Conservation (phyloP, 768 basidiomycete genomes). For the Lyophyllum semitale region DNA sequence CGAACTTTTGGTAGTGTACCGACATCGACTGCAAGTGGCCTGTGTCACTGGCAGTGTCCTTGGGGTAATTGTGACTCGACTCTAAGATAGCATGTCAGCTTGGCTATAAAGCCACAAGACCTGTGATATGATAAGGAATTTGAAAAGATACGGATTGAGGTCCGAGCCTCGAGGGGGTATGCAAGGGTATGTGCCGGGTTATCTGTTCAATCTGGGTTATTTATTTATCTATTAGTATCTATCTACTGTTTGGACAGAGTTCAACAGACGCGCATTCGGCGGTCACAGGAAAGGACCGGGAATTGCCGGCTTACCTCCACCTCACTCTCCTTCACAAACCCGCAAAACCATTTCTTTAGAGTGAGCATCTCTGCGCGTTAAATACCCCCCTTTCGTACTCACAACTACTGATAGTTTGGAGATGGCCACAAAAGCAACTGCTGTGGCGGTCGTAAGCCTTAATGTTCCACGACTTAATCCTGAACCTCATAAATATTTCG, state of each 20-base stretch:
- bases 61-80: background rate
- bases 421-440: constrained; percentile 75
- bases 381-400: constrained; percentile 8
- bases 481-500: constrained; percentile 8
- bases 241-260: too few relatives aligned
- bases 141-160: too few relatives aligned
- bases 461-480: background rate
- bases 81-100: background rate
- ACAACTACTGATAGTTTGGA: constrained; percentile 21
- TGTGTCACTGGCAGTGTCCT: background rate
- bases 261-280: constrained; percentile 31
- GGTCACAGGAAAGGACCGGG: constrained; percentile 37
- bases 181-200: too few relatives aligned
- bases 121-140: too few relatives aligned
- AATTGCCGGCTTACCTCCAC: constrained; percentile 36
- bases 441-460: constrained; percentile 60
- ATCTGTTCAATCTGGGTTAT: too few relatives aligned
- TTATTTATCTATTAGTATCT: too few relatives aligned
- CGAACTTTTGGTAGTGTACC: background rate
- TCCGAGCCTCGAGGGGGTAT: too few relatives aligned
- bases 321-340: constrained; percentile 25
- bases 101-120: too few relatives aligned
- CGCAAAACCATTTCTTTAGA: constrained; percentile 19
- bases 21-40: background rate
- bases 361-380: constrained; percentile 17